These are phyloP conservation scores for Euryodendron excelsum DNA, from an alignment of 148 eudicot genomes.

Conservation along the genomic window DNA sequence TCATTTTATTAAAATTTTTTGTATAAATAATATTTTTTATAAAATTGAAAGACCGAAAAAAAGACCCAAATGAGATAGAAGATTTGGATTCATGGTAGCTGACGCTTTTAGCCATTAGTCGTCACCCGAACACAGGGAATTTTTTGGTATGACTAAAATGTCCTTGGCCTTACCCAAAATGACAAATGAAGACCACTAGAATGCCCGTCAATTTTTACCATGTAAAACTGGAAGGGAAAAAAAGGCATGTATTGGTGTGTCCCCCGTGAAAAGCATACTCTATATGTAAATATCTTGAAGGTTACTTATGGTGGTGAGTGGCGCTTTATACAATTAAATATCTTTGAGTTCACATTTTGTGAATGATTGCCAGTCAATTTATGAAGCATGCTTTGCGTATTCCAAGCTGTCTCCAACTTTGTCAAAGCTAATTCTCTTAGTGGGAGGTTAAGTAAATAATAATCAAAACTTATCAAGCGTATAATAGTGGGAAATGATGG, in stretches of 20 bases:
- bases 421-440: not conserved
- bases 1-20: too few relatives aligned
- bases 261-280: too few relatives aligned
- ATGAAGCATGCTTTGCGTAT: not conserved
- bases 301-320: too few relatives aligned
- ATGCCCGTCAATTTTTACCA: too few relatives aligned
- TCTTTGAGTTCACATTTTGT: not conserved
- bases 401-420: not conserved
- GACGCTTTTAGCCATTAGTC: not conserved
- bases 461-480: not conserved
- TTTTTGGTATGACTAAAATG: not conserved
- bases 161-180: not conserved
- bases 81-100: too few relatives aligned
- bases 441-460: not conserved
- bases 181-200: not conserved
- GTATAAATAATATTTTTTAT: too few relatives aligned
- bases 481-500: not conserved
- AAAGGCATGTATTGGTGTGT: too few relatives aligned
- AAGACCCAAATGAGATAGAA: too few relatives aligned
- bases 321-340: not conserved
- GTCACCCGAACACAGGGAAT: not conserved
- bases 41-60: too few relatives aligned
- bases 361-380: not conserved
- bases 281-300: too few relatives aligned
- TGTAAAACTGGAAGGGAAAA: not conserved